Percentiles rank a stretch among this genome's conserved stretches.
phyloP scores from a whole-genome alignment of 441 rosid species.

The Euphorbia celastroides region DNA sequence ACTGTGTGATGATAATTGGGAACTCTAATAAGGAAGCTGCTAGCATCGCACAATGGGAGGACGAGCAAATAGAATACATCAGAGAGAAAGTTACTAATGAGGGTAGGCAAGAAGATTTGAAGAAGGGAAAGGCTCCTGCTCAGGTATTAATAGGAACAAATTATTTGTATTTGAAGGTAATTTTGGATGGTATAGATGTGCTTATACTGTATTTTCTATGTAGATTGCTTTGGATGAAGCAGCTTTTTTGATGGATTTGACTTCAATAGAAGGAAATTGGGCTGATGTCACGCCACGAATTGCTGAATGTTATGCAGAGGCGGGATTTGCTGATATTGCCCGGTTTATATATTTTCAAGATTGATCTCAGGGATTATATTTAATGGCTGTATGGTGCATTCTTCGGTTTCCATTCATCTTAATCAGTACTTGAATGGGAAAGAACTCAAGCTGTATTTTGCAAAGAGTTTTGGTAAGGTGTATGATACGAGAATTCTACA shows the following conservation, averaged over 20 bases:
- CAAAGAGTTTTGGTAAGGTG: not conserved
- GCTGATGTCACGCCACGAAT: constrained; percentile 38
- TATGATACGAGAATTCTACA: not conserved
- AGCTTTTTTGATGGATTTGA: constrained; percentile 79
- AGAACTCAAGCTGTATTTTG: not conserved
- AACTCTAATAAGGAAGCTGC: constrained; percentile 55
- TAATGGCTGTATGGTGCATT: not conserved
- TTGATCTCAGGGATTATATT: constrained; percentile 20
- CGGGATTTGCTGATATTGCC: constrained; percentile 57
- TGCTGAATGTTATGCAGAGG: constrained; percentile 63
- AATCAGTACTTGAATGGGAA: constrained; percentile 3
- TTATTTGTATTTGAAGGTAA: not conserved
- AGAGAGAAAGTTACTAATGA: constrained; percentile 69
- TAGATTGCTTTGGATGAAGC: constrained; percentile 79
- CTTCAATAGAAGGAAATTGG: constrained; percentile 78
- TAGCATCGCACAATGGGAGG: constrained; percentile 76
- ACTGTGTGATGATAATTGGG: constrained; percentile 1
- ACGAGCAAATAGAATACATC: constrained; percentile 75
- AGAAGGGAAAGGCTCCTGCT: constrained; percentile 70
- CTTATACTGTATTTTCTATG: not conserved
- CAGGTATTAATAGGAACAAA: constrained; percentile 40
- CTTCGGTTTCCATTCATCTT: constrained; percentile 1
- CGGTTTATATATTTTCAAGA: constrained; percentile 50
- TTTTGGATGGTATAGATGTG: not conserved
- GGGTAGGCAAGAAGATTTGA: constrained; percentile 69